Conservation (phyloP, 768 basidiomycete genomes). For the Punctularia strigosozonata region DNA sequence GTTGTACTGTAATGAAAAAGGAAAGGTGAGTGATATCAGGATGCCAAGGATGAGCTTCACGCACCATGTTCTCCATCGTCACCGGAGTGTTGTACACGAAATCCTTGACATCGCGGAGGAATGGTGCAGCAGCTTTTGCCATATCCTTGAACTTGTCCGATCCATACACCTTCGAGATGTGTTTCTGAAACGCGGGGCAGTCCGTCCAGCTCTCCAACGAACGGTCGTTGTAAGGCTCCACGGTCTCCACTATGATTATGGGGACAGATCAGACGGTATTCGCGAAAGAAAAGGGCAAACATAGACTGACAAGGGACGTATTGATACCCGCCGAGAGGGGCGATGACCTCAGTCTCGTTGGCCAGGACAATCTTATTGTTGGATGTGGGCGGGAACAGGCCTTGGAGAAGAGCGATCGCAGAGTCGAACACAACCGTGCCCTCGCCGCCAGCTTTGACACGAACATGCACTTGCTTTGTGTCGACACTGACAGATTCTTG, state of each 20-base stretch:
- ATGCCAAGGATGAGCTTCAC: slow-evolving; percentile 15
- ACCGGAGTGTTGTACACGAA: slow-evolving; percentile 60
- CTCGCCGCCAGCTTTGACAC: slow-evolving; percentile 76
- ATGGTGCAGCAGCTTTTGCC: slow-evolving; percentile 43
- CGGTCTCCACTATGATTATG: slow-evolving; percentile 56
- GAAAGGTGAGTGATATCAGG: neutral
- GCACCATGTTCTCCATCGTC: slow-evolving; percentile 56
- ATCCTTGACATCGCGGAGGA: slow-evolving; percentile 57
- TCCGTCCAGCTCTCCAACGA: slow-evolving; percentile 73
- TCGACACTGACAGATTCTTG: too few species aligned
- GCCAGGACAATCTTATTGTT: slow-evolving; percentile 67
- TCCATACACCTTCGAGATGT: slow-evolving; percentile 44
- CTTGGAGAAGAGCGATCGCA: slow-evolving; percentile 75
- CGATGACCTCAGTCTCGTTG: slow-evolving; percentile 58
- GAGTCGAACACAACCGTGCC: slow-evolving; percentile 83
- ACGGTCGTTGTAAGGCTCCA: slow-evolving; percentile 73
- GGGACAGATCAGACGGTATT: neutral
- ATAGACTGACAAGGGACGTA: slow-evolving; percentile 58
- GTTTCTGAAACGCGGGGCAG: slow-evolving; percentile 57
- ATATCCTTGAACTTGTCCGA: slow-evolving; percentile 58
- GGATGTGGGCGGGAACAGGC: slow-evolving; percentile 72
- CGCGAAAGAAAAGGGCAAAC: neutral
- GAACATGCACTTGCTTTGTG: slow-evolving; percentile 61
- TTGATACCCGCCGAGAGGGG: slow-evolving; percentile 76
- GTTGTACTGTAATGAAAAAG: slow-evolving; percentile 51